A percentile compares a stretch with the other conserved stretches of the same genome.
Evolutionary conservation across 176 grass and related monocot species (phyloP).

Genomic region (Oryza australiensis): DNA sequence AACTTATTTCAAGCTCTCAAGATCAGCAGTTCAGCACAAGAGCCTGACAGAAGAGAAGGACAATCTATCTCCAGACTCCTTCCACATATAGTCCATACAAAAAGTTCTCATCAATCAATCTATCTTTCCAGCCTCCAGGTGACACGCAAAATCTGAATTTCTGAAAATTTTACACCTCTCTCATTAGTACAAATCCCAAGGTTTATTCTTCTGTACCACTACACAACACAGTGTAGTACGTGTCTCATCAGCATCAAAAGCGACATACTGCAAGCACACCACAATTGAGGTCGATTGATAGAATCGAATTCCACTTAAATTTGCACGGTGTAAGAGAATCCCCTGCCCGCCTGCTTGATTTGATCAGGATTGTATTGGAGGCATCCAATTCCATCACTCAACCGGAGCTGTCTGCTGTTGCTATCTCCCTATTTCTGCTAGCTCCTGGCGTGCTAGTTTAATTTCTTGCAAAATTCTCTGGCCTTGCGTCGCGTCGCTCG

Average conservation of each 20-base stretch:
- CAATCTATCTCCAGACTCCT: not conserved
- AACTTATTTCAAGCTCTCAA: not conserved
- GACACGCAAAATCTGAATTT: not conserved
- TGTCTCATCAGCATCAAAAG: not conserved
- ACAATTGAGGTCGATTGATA: not conserved
- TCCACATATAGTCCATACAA: not conserved
- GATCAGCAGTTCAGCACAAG: not conserved
- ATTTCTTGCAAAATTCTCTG: not conserved
- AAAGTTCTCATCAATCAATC: not conserved
- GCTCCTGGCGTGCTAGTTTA: not conserved
- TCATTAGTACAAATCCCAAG: not conserved
- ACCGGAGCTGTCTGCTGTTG: not conserved
- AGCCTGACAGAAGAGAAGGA: not conserved
- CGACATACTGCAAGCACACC: not conserved
- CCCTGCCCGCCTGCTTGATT: not conserved
- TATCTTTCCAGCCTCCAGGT: not conserved
- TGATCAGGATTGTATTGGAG: not conserved
- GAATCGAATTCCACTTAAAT: not conserved
- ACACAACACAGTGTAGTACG: not conserved
- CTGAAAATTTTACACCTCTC: not conserved
- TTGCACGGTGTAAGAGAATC: not conserved
- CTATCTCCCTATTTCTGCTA: not conserved
- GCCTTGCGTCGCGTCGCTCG: not conserved
- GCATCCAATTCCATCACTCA: conserved; percentile 47
- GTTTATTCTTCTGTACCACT: not conserved